Evolutionary conservation across 306 rosid genomes (phyloP).

Genomic region (Trifolium repens): DNA sequence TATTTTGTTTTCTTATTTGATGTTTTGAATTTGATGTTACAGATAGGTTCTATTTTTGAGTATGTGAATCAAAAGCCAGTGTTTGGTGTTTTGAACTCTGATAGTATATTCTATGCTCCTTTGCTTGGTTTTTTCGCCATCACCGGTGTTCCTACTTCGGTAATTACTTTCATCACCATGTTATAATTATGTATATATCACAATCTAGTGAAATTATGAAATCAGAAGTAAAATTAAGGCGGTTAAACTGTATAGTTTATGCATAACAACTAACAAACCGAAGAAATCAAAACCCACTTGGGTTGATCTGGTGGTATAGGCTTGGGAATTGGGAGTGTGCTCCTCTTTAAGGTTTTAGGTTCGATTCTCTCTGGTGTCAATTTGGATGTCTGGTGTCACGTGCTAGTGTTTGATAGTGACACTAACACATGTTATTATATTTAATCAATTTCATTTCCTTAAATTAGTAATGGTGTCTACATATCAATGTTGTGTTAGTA

Average conservation of each 20-base stretch:
- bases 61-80: conserved; percentile 83
- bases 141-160: conserved; percentile 89
- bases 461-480: too few species aligned
- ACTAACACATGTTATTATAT: too few species aligned
- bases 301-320: too few species aligned
- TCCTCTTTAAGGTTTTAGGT: too few species aligned
- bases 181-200: not conserved
- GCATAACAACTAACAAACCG: too few species aligned
- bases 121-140: conserved; percentile 87
- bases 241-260: not conserved
- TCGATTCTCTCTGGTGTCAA: too few species aligned
- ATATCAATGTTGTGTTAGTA: too few species aligned
- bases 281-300: too few species aligned
- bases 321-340: too few species aligned
- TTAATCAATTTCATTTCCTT: too few species aligned
- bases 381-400: too few species aligned
- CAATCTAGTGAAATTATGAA: not conserved
- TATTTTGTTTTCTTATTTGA: not conserved
- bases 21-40: conserved; percentile 16
- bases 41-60: conserved; percentile 95
- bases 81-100: conserved; percentile 75
- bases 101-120: conserved; percentile 86
- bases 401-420: too few species aligned
- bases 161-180: conserved; percentile 45
- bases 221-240: not conserved